Evolutionary conservation across 805 yeast species (phyloP).

Genomic region (Isabelozyma heimii): DNA sequence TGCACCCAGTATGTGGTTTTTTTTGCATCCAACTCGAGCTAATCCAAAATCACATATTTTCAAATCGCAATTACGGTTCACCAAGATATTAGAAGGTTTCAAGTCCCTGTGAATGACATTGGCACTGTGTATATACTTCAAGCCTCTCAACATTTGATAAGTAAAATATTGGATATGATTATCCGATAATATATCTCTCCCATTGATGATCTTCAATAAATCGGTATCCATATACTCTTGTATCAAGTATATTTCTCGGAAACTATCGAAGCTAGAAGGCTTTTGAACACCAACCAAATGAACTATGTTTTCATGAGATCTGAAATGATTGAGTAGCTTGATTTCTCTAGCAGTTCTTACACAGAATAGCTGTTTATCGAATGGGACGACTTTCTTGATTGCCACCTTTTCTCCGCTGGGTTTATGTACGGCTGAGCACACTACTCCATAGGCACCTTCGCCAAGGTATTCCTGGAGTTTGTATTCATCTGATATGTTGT

Average conservation of each 20-base stretch:
- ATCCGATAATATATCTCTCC: slow-evolving; percentile 52
- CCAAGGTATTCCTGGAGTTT: slow-evolving; percentile 63
- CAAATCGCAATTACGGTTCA: slow-evolving; percentile 69
- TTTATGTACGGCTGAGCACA: slow-evolving; percentile 63
- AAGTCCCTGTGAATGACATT: slow-evolving; percentile 74
- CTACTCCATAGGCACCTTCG: slow-evolving; percentile 82
- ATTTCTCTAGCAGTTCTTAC: slow-evolving; percentile 71
- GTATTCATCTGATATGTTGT: slow-evolving; percentile 63
- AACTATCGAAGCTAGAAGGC: slow-evolving; percentile 55
- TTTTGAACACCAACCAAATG: slow-evolving; percentile 63
- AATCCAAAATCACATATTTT: slow-evolving; percentile 80
- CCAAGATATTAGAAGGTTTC: slow-evolving; percentile 68
- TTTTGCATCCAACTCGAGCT: slow-evolving; percentile 45
- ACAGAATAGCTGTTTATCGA: slow-evolving; percentile 62
- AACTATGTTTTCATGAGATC: slow-evolving; percentile 69
- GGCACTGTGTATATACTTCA: slow-evolving; percentile 69
- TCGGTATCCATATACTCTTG: slow-evolving; percentile 82
- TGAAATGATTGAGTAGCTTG: slow-evolving; percentile 60
- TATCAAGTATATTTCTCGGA: slow-evolving; percentile 70
- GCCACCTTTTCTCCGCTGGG: slow-evolving; percentile 67
- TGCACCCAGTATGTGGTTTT: slow-evolving; percentile 25
- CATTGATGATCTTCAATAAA: slow-evolving; percentile 56
- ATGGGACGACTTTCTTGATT: slow-evolving; percentile 74
- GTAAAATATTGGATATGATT: slow-evolving; percentile 70
- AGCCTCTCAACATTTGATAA: slow-evolving; percentile 68